Conservation (phyloP, 2,329 filamentous ascomycete species). For the Orbilia ellipsospora region DNA sequence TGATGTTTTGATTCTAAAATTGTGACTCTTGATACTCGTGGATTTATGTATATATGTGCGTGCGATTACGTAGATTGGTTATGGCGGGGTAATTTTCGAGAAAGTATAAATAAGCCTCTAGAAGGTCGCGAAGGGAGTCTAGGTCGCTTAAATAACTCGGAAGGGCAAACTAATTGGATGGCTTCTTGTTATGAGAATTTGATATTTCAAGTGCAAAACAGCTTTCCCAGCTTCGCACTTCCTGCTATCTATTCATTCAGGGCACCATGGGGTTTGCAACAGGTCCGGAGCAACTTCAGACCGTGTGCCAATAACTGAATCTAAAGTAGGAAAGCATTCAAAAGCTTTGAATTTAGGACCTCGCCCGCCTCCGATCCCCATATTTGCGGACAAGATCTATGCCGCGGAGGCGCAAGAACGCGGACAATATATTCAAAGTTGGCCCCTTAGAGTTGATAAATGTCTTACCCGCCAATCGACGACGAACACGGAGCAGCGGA, state of each 20-base stretch:
- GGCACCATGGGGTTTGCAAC: background rate
- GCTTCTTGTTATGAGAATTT: background rate
- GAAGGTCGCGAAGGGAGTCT: background rate
- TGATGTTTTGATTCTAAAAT: background rate
- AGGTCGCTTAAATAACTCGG: constrained; percentile 4
- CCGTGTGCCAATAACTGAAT: background rate
- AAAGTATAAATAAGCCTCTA: background rate
- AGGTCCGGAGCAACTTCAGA: background rate
- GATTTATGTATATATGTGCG: background rate
- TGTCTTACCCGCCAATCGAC: constrained; percentile 1
- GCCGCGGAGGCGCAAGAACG: constrained; percentile 22
- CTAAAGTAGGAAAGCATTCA: no score
- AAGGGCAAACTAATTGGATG: background rate
- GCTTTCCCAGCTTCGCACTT: background rate
- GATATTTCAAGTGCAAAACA: background rate
- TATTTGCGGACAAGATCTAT: constrained; percentile 15
- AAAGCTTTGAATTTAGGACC: background rate
- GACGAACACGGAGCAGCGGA: constrained; percentile 16
- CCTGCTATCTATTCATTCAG: background rate
- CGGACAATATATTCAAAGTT: background rate
- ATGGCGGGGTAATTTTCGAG: background rate
- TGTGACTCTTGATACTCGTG: background rate
- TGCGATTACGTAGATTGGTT: background rate
- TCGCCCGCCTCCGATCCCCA: constrained; percentile 21
- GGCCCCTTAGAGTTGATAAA: background rate